Evolutionary conservation across 805 yeast species (phyloP).

Genomic region (Candida ipomoeae): DNA sequence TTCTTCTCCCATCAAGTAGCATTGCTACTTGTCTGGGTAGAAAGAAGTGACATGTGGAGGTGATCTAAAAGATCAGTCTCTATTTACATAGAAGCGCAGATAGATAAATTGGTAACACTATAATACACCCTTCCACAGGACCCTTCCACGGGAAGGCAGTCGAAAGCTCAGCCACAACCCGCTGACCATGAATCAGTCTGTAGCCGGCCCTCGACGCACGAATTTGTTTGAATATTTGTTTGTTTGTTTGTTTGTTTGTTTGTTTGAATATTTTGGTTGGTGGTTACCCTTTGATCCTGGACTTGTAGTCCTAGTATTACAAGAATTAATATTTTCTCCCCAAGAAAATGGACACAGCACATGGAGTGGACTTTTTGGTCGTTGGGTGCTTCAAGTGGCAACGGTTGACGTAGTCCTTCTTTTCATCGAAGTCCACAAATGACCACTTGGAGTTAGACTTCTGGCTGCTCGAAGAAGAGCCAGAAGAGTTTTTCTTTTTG

Average conservation of each 20-base stretch:
- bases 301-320: background rate
- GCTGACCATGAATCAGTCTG: background rate
- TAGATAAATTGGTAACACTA: conserved; percentile 3
- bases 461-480: conserved; percentile 17
- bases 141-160: background rate
- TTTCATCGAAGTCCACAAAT: conserved; percentile 40
- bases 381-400: conserved; percentile 28
- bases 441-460: conserved; percentile 19
- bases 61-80: background rate
- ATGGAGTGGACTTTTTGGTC: conserved; percentile 22
- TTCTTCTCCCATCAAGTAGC: background rate
- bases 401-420: conserved; percentile 42
- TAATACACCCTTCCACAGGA: conserved; percentile 4
- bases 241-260: too few relatives aligned
- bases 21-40: background rate
- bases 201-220: background rate
- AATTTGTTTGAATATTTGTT: background rate
- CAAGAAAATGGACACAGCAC: conserved; percentile 35
- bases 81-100: background rate
- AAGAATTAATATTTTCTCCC: conserved; percentile 24
- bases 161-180: background rate
- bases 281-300: background rate
- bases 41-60: background rate
- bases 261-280: background rate
- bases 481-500: conserved; percentile 25